Evolutionary conservation across 208 protist genomes (phyloP), one percentile per base, ranked within the genome.

Genomic region (Blastocrithidia nonstop): DNA sequence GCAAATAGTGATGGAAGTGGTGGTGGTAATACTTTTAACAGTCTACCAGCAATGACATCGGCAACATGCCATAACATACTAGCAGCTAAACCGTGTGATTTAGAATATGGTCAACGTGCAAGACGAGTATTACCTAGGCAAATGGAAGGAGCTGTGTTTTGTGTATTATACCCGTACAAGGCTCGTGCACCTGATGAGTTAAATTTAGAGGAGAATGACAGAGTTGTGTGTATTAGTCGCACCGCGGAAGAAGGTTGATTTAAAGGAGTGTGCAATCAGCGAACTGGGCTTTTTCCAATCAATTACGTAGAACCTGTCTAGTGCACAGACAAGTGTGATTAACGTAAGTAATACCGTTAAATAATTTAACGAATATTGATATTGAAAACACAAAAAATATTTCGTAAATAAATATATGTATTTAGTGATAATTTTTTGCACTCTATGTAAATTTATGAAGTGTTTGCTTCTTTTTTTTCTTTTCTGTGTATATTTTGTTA

Each of bases 211-310:
- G 59, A 64, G 8, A 70, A 70, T 7, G 73, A 85, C 33, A 33
- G 58, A 16, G 85, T 93, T 57, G 61, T 89, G 9, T 86, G 74
- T 21, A 64, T 88, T n/a, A 71, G 65, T 21, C 66, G 69, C 16
- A 69, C 67, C 4, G 57, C 61, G 25, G 84, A 93, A 58, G 84
- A 89, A 59, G 84, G 84, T n/a, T 93, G 84, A 80, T 86, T 89
- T 50, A 73, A 71, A 25, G 84, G 84, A 13, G 68, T 93, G 9
- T 88, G 74, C 51, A 82, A 88, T 46, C 80, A 93, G 60, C 75
- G 84, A n/a, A 83, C 65, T 1, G 84, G 84, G 0, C 51, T 93
- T 24, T 89, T 89, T 44, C 84, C 84, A 1, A 78, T 85, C 48
- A 93, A 93, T 55, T 93, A 93, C 50, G 80, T 88, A 5, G 61